Evolutionary conservation across 441 rosid genomes (phyloP).

Genomic region (Pelargonium australe): DNA sequence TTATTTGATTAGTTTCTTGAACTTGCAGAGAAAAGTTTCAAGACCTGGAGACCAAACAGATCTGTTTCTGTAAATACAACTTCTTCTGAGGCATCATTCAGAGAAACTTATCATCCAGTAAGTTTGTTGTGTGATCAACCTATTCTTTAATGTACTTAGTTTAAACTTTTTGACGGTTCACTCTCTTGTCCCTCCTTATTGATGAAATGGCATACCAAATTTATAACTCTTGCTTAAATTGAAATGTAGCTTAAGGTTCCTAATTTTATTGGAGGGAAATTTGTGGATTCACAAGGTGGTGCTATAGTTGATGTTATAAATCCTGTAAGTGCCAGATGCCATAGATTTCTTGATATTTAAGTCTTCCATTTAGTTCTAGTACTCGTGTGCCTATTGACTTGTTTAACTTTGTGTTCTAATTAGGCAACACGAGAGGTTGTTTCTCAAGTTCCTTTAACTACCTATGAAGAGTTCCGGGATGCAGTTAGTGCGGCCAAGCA

Average conservation of each 20-base stretch:
- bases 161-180: neutral
- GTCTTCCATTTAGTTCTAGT: conserved; percentile 2
- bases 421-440: conserved; percentile 60
- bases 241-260: conserved; percentile 34
- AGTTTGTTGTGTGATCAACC: conserved; percentile 13
- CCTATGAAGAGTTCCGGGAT: conserved; percentile 52
- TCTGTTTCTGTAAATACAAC: conserved; percentile 26
- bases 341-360: neutral
- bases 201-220: conserved; percentile 7
- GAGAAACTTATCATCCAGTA: conserved; percentile 32
- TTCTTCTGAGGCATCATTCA: conserved; percentile 24
- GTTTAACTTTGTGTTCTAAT: conserved; percentile 9
- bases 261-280: conserved; percentile 54
- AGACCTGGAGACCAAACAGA: conserved; percentile 41
- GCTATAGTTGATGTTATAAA: conserved; percentile 40
- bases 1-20: conserved; percentile 1
- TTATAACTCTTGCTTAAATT: conserved; percentile 4
- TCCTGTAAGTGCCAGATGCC: conserved; percentile 41
- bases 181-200: conserved; percentile 1
- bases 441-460: conserved; percentile 46
- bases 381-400: neutral
- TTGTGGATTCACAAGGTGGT: conserved; percentile 38
- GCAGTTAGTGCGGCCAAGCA: conserved; percentile 52
- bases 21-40: conserved; percentile 42
- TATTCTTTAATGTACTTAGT: conserved; percentile 11